Percentiles rank a stretch among this genome's conserved stretches.
Evolutionary conservation across 768 basidiomycete genomes (phyloP).

Genomic region (Boletus rufocinnamomeus): DNA sequence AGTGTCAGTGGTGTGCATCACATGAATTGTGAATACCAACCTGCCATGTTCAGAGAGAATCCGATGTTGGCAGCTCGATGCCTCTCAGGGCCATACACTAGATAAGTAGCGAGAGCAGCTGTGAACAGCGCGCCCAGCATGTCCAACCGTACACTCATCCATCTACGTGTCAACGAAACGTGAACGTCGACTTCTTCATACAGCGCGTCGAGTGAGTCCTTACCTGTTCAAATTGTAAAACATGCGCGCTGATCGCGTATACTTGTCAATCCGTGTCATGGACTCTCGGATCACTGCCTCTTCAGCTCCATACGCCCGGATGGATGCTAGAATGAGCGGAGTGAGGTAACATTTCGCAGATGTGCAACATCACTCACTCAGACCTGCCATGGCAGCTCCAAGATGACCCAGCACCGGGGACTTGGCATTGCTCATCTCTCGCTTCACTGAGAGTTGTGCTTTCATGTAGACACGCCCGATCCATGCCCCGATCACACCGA

Average conservation of each 20-base stretch:
- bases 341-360: not conserved
- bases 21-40: constrained; percentile 19
- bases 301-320: constrained; percentile 47
- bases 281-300: constrained; percentile 44
- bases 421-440: constrained; percentile 9
- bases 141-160: constrained; percentile 59
- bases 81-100: constrained; percentile 7
- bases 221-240: constrained; percentile 53
- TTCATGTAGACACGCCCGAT: constrained; percentile 2
- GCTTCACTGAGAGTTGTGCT: constrained; percentile 4
- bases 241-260: constrained; percentile 40
- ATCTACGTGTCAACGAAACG: constrained; percentile 28
- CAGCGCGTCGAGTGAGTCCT: not conserved
- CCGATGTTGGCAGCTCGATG: constrained; percentile 33
- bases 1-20: not conserved
- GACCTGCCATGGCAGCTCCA: constrained; percentile 3
- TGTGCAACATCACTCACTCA: not conserved
- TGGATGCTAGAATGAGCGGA: not conserved
- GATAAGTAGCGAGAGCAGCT: not conserved
- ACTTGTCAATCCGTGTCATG: constrained; percentile 48
- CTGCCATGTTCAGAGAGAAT: constrained; percentile 44
- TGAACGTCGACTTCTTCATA: not conserved
- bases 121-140: constrained; percentile 23
- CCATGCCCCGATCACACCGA: not conserved
- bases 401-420: constrained; percentile 1